phyloP scores from a whole-genome alignment of 108 stramenopile genomes.

The Heterococcus sp. region DNA sequence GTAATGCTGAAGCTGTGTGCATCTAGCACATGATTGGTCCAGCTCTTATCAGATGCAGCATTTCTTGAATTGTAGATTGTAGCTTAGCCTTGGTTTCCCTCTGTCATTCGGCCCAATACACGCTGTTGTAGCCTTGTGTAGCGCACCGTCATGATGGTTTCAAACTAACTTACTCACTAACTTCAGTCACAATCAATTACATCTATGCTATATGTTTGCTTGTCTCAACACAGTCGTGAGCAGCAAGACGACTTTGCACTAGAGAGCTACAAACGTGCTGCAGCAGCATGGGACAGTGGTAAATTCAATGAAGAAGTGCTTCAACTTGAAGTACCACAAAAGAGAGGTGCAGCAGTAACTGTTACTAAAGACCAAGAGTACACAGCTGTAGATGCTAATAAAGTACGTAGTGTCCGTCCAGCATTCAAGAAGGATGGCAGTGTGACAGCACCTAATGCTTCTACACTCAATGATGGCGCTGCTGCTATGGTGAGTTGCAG shows the following conservation, averaged over 20 bases:
- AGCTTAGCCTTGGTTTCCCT: no score
- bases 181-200: no score
- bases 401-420: slow-evolving; percentile 66
- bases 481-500: slow-evolving; percentile 70
- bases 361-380: slow-evolving; percentile 81
- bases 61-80: no score
- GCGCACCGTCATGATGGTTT: no score
- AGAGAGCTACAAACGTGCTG: slow-evolving; percentile 74
- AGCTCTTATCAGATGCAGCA: no score
- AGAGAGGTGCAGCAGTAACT: slow-evolving; percentile 56
- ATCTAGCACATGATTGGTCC: no score
- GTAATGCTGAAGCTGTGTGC: no score
- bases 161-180: no score
- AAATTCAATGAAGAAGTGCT: slow-evolving; percentile 72
- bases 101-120: no score
- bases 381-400: slow-evolving; percentile 65
- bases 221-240: slow-evolving; percentile 81
- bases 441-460: slow-evolving; percentile 95
- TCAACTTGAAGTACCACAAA: slow-evolving; percentile 55
- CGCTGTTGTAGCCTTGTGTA: no score
- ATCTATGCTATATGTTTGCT: no score
- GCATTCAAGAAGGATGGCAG: slow-evolving; percentile 87
- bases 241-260: slow-evolving; percentile 87
- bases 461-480: slow-evolving; percentile 91
- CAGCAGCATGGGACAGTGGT: slow-evolving; percentile 52